Conservation (phyloP, 345 rosid genomes). For the Salix caprea region DNA sequence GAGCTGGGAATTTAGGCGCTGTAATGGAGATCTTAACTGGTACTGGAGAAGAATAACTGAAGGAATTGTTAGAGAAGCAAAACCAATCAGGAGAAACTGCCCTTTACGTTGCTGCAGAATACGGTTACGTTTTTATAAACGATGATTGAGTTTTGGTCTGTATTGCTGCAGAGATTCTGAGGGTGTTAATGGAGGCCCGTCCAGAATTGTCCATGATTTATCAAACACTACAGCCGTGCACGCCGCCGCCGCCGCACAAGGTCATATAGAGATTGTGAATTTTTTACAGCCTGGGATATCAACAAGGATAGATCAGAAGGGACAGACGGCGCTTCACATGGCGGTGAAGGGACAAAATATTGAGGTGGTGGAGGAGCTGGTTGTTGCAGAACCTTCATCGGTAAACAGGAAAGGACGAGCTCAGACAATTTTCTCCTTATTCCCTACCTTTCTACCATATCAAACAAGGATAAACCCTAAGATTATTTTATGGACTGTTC, state of each 20-base stretch:
- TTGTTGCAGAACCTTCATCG: conserved; percentile 52
- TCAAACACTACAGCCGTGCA: conserved; percentile 86
- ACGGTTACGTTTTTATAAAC: conserved; percentile 56
- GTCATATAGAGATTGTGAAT: conserved; percentile 71
- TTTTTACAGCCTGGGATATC: conserved; percentile 49
- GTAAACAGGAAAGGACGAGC: conserved; percentile 79
- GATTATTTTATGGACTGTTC: background rate
- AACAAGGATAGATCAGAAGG: conserved; percentile 72
- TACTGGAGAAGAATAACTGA: conserved; percentile 42
- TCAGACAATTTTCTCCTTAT: conserved; percentile 38
- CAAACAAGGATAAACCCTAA: no score
- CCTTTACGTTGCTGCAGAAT: conserved; percentile 88
- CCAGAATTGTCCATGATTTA: conserved; percentile 85
- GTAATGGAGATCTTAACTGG: conserved; percentile 46
- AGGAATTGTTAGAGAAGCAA: conserved; percentile 55
- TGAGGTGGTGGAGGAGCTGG: conserved; percentile 62
- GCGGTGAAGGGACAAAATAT: conserved; percentile 79
- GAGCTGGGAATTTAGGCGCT: conserved; percentile 52
- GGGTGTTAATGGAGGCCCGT: conserved; percentile 60
- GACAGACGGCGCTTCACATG: conserved; percentile 96
- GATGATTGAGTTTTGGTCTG: background rate
- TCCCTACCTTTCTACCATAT: background rate
- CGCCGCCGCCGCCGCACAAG: conserved; percentile 84
- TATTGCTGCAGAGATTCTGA: conserved; percentile 53
- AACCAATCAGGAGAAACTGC: conserved; percentile 91